Conservation (phyloP, 441 rosid species). For the Adansonia rubrostipa region DNA sequence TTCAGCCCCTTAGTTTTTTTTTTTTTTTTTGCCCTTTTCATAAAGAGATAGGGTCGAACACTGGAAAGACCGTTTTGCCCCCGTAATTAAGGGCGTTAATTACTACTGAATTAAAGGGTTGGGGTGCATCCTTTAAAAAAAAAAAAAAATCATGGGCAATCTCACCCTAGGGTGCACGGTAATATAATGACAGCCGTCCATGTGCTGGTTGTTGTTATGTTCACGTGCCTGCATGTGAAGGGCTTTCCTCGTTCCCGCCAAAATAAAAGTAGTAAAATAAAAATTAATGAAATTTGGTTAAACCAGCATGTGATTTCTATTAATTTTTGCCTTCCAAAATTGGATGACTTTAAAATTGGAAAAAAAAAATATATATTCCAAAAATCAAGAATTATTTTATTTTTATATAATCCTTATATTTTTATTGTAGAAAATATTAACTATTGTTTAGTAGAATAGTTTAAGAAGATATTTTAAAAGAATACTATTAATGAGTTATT, state of each 20-base stretch:
- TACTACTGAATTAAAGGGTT: neutral
- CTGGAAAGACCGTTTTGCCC: neutral
- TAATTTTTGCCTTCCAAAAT: slow-evolving; percentile 18
- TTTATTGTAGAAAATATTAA: too few relatives aligned
- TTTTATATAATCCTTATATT: too few relatives aligned
- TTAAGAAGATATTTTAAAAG: too few relatives aligned
- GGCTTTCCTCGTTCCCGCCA: slow-evolving; percentile 29
- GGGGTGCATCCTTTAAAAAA: neutral
- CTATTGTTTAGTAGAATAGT: too few relatives aligned
- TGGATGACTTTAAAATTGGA: neutral
- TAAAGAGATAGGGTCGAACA: neutral
- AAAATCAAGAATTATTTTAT: too few relatives aligned
- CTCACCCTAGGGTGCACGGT: slow-evolving; percentile 28
- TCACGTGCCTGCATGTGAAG: slow-evolving; percentile 49
- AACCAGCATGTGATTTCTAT: slow-evolving; percentile 30
- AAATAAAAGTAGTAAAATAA: neutral
- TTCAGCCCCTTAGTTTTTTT: neutral
- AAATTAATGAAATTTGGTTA: slow-evolving; percentile 14
- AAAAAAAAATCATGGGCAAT: neutral
- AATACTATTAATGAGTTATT: too few relatives aligned
- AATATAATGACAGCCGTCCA: slow-evolving; percentile 53
- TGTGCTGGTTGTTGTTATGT: slow-evolving; percentile 37
- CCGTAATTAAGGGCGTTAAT: slow-evolving; percentile 15
- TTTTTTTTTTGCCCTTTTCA: too few relatives aligned
- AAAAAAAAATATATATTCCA: neutral